Base-by-base conservation (phyloP, 2,329 filamentous ascomycete genomes). In the Neonectria coccinea region DNA sequence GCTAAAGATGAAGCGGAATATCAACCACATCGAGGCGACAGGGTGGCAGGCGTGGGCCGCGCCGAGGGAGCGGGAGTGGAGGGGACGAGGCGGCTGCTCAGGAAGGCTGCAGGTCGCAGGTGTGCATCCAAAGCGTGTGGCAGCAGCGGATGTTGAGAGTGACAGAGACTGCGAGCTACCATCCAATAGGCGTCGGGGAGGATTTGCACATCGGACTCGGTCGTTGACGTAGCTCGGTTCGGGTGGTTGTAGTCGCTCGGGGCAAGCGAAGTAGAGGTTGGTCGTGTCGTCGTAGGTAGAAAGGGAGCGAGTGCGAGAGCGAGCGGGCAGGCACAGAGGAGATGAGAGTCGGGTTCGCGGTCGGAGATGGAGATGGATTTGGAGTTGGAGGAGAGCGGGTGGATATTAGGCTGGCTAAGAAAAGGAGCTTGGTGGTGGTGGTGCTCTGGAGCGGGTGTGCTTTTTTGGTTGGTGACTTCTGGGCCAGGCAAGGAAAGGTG, bases 1-100 rank as follows among this genome's bases (percentile, higher is more conserved):
- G 81, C 93, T 93, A 76, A 93, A 93, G 73, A 94, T 78, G 78
- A 91, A 86, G 78, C 91, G 90, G 80, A 94, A 89, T 80, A 95
- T 85, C 91, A 85, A 87, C 85, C 91, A 94, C 92, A 97, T 97
- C 81, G 83, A 77, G 73, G 74, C 78, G 77, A 74, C 70, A 70
- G 70, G 57, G 62, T 64, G 73, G 73, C 72, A 70, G 68, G 70
- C 69, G 64, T 60, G 64, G 69, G 72, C 74, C 70, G 74, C 67
- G 69, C 72, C 70, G 69, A 72, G 50, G 58, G 62, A 66, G 63
- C 60, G 63, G 62, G 55, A 67, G 56, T 44, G 4, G 56, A 18
- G 63, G 59, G 60, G 53, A 51, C 56, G 56, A 44, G 50, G 55
- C 50, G 54, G 60, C 67, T 58, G 62, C 64, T 68, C 59, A 62